Evolutionary conservation across 176 grass and related monocot species (phyloP).

Genomic region (Oryza meridionalis): DNA sequence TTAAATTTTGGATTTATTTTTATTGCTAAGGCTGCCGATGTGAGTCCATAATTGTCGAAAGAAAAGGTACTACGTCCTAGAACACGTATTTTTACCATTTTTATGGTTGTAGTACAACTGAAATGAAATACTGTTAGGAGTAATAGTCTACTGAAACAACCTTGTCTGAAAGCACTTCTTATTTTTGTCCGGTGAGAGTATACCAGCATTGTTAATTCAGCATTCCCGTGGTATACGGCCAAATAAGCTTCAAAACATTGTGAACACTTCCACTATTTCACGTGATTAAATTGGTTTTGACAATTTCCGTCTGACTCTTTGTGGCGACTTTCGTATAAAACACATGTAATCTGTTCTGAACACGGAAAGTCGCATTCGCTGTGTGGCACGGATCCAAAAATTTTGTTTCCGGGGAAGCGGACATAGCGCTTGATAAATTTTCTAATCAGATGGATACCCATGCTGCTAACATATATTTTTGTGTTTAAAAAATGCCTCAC

Average conservation of each 20-base stretch:
- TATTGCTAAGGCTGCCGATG: too few relatives aligned
- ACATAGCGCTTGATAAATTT: not conserved
- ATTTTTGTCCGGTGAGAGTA: too few relatives aligned
- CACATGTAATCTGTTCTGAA: not conserved
- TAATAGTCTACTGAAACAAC: too few relatives aligned
- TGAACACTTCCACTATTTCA: not conserved
- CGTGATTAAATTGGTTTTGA: not conserved
- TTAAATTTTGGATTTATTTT: too few relatives aligned
- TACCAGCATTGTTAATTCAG: not conserved
- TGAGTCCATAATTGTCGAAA: too few relatives aligned
- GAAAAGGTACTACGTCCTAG: too few relatives aligned
- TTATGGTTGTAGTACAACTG: too few relatives aligned
- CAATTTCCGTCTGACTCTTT: not conserved
- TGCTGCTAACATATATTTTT: not conserved
- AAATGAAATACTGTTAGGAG: too few relatives aligned
- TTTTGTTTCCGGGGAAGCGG: slow-evolving; percentile 38
- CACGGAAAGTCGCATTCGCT: not conserved
- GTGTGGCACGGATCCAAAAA: not conserved
- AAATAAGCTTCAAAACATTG: not conserved
- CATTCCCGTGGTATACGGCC: not conserved
- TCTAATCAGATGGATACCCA: slow-evolving; percentile 1
- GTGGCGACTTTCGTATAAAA: not conserved
- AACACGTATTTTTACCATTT: too few relatives aligned
- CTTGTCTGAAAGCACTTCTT: too few relatives aligned
- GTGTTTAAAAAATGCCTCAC: not conserved